These are phyloP conservation scores for Penicillium rolfsii DNA, from an alignment of 2,329 filamentous ascomycete species.

Conservation along the genomic window DNA sequence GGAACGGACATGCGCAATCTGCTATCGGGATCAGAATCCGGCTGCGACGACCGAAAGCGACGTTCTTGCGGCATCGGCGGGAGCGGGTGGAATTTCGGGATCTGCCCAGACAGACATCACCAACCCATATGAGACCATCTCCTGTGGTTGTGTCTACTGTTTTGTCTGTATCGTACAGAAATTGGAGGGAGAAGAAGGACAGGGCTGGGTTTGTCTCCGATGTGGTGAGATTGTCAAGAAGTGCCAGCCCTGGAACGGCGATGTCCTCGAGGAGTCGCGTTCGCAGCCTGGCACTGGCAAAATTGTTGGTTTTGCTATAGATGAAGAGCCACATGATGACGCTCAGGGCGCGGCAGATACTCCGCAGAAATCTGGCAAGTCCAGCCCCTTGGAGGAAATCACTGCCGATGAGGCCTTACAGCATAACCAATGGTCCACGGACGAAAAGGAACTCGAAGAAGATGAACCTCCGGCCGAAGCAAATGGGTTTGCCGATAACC, in stretches of 20 bases:
- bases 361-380: conserved; percentile 15
- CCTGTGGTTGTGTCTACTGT: conserved; percentile 92
- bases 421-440: conserved; percentile 42
- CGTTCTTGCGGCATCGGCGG: conserved; percentile 67
- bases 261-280: conserved; percentile 64
- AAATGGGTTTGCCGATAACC: conserved; percentile 7
- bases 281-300: conserved; percentile 42
- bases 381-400: conserved; percentile 33
- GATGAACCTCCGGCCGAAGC: conserved; percentile 8
- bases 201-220: conserved; percentile 88
- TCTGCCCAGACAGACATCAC: conserved; percentile 91
- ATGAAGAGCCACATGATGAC: conserved; percentile 28
- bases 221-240: conserved; percentile 83
- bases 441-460: conserved; percentile 37
- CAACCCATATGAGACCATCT: conserved; percentile 89
- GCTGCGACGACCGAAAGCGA: conserved; percentile 72
- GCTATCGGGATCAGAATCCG: conserved; percentile 90
- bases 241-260: conserved; percentile 89
- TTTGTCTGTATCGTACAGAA: conserved; percentile 92
- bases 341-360: conserved; percentile 15
- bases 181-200: conserved; percentile 88
- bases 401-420: conserved; percentile 40
- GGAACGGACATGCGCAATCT: conserved; percentile 93
- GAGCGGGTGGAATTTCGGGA: conserved; percentile 77
- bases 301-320: conserved; percentile 48